A percentile compares a stretch with the other conserved stretches of the same genome.
phyloP scores from a whole-genome alignment of 352 stramenopile genomes.

The Phytopythium delawarense region DNA sequence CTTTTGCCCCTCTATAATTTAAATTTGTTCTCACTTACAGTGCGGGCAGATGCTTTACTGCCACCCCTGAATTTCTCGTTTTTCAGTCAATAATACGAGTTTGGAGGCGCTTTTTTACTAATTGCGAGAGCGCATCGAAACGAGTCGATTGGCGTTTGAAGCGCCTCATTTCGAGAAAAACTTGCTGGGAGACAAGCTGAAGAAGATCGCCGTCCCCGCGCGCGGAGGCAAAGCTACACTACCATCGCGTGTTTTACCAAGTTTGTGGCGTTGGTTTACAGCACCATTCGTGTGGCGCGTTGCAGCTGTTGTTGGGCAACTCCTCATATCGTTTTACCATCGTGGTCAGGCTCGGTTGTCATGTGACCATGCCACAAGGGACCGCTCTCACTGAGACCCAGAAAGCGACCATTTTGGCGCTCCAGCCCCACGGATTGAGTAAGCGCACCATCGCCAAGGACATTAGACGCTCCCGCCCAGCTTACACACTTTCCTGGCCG shows the following conservation, averaged over 20 bases:
- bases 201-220: not conserved
- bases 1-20: no score
- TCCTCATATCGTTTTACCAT: not conserved
- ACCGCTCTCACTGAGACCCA: not conserved
- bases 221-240: not conserved
- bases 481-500: not conserved
- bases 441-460: not conserved
- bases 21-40: no score
- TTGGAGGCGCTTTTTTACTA: no score
- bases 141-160: no score
- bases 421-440: not conserved
- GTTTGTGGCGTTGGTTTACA: not conserved
- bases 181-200: not conserved
- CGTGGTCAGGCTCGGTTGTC: no score
- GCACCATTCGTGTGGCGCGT: not conserved
- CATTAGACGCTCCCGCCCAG: not conserved
- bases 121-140: no score
- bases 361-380: not conserved
- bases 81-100: no score
- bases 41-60: no score
- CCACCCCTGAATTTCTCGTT: no score
- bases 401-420: not conserved
- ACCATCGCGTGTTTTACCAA: not conserved
- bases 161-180: not conserved
- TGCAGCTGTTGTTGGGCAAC: not conserved